Evolutionary conservation across 768 basidiomycete genomes (phyloP), one percentile per base, ranked within the genome.

Genomic region (Wakefieldia striispora): DNA sequence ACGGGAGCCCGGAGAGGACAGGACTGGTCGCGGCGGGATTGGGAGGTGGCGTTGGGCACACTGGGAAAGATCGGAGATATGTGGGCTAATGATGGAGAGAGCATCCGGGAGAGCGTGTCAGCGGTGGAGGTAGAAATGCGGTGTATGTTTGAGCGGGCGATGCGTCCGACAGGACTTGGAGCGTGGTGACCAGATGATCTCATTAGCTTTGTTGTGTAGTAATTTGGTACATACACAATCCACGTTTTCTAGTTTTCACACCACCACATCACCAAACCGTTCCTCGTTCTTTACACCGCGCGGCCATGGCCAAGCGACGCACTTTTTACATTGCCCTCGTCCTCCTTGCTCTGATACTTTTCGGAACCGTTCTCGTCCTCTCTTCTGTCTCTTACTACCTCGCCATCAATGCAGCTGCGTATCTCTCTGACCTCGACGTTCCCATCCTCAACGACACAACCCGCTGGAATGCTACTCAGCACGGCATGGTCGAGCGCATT

Each of bases 341-440:
- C 58, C 54, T 85, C 51, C 75, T 95, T 60, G 84, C 82, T 49
- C 78, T 92, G 59, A 70, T 95, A 72, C 84, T 97, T 49, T 59
- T 89, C 19, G 93, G 93, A 40, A 97, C 95, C 17, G 82, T 97
- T 69, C 60, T 90, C 68, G 93, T 98, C 50, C 84, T 98, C 66
- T 90, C 90, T 9, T 93, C 91, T 20, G 81, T 97, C 41, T 88
- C 93, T 17, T 91, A 87, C 68, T 95, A 93, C 64, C 86, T 95
- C 53, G 77, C 83, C 53, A 92, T 97, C 62, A 81, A 86, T 67
- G 69, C 81, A 43, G 70, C 74, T 33, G 92, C 91, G 23, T 94
- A 91, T 69, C 74, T 97, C 63, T 75, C 84, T 5, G 89, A 95
- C 65, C 67, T 73, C 12, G 89, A 95, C 63, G 80, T 95, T 10